A percentile compares a stretch with the other conserved stretches of the same genome.
phyloP scores from a whole-genome alignment of 805 yeast species.

The Pichia gijzeniarum region DNA sequence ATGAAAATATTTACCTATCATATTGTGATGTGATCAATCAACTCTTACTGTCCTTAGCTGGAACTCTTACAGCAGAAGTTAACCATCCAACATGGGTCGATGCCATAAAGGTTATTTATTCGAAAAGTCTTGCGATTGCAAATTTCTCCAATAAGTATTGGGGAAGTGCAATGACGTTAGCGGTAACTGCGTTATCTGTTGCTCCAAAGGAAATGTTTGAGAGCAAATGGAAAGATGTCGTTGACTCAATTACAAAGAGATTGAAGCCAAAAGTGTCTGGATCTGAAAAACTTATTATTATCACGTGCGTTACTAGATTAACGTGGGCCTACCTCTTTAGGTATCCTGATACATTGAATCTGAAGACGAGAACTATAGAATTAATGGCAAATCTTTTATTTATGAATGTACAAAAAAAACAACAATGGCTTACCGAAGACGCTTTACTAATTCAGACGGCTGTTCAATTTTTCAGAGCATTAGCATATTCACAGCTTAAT shows the following conservation, averaged over 20 bases:
- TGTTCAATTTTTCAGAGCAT: slow-evolving; percentile 66
- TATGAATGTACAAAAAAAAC: slow-evolving; percentile 46
- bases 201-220: slow-evolving; percentile 73
- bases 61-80: slow-evolving; percentile 83
- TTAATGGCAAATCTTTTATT: slow-evolving; percentile 51
- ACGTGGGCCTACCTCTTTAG: slow-evolving; percentile 88
- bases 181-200: slow-evolving; percentile 71
- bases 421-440: slow-evolving; percentile 72
- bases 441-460: slow-evolving; percentile 54
- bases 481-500: slow-evolving; percentile 74
- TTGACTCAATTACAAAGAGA: slow-evolving; percentile 56
- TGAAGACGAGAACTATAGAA: slow-evolving; percentile 75
- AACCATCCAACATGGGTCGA: slow-evolving; percentile 94
- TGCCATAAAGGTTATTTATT: slow-evolving; percentile 60
- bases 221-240: slow-evolving; percentile 59
- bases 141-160: slow-evolving; percentile 47
- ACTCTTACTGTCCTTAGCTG: slow-evolving; percentile 76
- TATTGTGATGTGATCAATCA: slow-evolving; percentile 80
- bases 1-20: slow-evolving; percentile 60
- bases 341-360: slow-evolving; percentile 81
- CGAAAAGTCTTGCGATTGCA: slow-evolving; percentile 39
- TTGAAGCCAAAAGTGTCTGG: slow-evolving; percentile 55
- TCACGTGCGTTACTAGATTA: slow-evolving; percentile 64
- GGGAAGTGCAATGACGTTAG: slow-evolving; percentile 60
- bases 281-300: slow-evolving; percentile 46